Evolutionary conservation across 1,284 basidiomycete species (phyloP).

Genomic region (Tilletia indica): DNA sequence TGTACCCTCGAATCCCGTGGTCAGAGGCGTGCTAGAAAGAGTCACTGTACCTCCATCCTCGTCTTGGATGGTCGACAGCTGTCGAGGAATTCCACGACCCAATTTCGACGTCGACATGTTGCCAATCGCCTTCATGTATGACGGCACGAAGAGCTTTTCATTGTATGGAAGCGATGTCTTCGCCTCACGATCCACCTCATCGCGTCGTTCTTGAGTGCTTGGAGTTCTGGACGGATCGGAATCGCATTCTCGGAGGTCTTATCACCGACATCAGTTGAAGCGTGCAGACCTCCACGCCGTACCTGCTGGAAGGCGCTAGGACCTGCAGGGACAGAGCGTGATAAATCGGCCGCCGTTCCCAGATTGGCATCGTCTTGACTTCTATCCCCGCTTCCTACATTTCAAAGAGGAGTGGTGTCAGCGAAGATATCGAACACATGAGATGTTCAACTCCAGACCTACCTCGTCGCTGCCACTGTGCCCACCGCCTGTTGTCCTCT

Average conservation of each 20-base stretch:
- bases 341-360: not conserved
- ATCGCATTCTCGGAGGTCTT: not conserved
- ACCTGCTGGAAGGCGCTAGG: not conserved
- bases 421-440: not conserved
- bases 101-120: not conserved
- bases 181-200: constrained; percentile 45
- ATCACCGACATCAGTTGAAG: not conserved
- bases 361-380: not conserved
- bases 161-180: constrained; percentile 54
- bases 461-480: constrained; percentile 1
- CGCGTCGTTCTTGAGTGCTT: not conserved
- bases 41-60: not conserved
- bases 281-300: not conserved
- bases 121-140: constrained; percentile 41
- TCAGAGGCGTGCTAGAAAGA: not conserved
- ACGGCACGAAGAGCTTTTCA: constrained; percentile 52
- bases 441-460: not conserved
- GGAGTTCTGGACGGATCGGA: not conserved
- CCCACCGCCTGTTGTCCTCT: constrained; percentile 13
- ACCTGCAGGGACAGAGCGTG: constrained; percentile 6
- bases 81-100: not conserved
- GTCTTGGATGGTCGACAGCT: constrained; percentile 26
- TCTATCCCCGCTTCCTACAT: not conserved
- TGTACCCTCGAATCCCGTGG: not conserved
- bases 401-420: not conserved